Percentiles rank a stretch among this genome's conserved stretches.
Conservation (phyloP, 1,139 yeast species). For the Geotrichum phurueaensis region DNA sequence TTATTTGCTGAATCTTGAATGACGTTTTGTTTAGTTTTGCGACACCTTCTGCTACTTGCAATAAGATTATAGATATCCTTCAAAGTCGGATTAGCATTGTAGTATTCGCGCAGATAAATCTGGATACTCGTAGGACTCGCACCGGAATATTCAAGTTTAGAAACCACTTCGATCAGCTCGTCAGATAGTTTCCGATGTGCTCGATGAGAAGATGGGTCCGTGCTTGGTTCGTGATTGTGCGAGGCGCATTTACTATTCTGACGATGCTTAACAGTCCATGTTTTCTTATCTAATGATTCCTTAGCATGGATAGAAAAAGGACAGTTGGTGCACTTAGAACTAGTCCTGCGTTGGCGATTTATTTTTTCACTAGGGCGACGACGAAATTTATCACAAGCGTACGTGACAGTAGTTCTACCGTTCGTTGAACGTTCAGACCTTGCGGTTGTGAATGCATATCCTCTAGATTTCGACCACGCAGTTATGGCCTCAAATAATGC, state of each 20-base stretch:
- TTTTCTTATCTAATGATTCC: neutral
- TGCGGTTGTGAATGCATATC: neutral
- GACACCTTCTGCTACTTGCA: neutral
- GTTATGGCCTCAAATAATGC: neutral
- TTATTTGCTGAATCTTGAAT: no score
- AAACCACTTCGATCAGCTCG: neutral
- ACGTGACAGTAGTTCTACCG: neutral
- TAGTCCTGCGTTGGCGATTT: neutral
- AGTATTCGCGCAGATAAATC: neutral
- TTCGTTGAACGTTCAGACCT: neutral
- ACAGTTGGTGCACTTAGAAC: neutral
- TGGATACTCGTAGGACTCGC: neutral
- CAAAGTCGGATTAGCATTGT: neutral
- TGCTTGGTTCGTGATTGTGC: neutral
- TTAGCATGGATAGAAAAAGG: neutral
- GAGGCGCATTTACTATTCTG: neutral
- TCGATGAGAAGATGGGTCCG: neutral
- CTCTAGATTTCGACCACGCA: neutral
- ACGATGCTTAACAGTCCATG: neutral
- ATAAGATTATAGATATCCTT: neutral
- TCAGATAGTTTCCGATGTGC: neutral
- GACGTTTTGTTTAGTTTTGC: no score
- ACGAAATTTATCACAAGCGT: neutral
- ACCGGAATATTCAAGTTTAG: neutral
- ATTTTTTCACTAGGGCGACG: neutral